Percentiles rank a stretch among this genome's conserved stretches.
Conservation (phyloP, 805 yeast genomes). For the Pichia nanzhaoensis region DNA sequence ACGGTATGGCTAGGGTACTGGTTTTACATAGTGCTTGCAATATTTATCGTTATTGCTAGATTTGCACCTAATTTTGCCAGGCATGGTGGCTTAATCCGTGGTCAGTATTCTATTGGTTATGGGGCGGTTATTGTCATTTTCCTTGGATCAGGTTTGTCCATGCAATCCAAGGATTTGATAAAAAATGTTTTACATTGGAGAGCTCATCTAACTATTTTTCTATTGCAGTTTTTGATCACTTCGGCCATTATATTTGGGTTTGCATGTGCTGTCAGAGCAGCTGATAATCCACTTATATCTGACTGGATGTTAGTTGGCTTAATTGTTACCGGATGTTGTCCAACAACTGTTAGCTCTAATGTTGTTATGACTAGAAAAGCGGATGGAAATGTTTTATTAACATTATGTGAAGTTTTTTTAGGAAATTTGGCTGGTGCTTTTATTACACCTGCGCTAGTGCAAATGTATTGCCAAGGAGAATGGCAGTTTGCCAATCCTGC, state of each 20-base stretch:
- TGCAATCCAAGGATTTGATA: constrained; percentile 55
- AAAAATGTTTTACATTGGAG: constrained; percentile 69
- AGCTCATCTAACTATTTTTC: constrained; percentile 64
- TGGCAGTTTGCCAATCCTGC: constrained; percentile 82
- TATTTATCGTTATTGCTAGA: constrained; percentile 67
- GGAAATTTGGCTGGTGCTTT: constrained; percentile 84
- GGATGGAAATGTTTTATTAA: constrained; percentile 65
- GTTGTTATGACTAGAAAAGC: constrained; percentile 87
- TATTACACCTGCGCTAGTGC: constrained; percentile 76
- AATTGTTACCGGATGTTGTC: constrained; percentile 77
- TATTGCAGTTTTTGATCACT: constrained; percentile 57
- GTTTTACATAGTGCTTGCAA: constrained; percentile 70
- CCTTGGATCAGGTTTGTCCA: constrained; percentile 70
- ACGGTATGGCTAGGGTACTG: constrained; percentile 43
- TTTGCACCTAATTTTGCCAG: constrained; percentile 79
- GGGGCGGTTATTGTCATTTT: constrained; percentile 87
- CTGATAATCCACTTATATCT: constrained; percentile 53
- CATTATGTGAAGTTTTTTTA: constrained; percentile 76
- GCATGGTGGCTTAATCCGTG: constrained; percentile 69
- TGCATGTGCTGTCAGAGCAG: constrained; percentile 53
- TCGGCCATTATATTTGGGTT: constrained; percentile 55
- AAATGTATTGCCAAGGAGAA: constrained; percentile 50
- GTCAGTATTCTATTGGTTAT: constrained; percentile 71
- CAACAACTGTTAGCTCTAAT: constrained; percentile 88
- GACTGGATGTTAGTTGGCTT: constrained; percentile 75